Base-by-base conservation (phyloP, 805 yeast species). In the Starmerella apis region DNA sequence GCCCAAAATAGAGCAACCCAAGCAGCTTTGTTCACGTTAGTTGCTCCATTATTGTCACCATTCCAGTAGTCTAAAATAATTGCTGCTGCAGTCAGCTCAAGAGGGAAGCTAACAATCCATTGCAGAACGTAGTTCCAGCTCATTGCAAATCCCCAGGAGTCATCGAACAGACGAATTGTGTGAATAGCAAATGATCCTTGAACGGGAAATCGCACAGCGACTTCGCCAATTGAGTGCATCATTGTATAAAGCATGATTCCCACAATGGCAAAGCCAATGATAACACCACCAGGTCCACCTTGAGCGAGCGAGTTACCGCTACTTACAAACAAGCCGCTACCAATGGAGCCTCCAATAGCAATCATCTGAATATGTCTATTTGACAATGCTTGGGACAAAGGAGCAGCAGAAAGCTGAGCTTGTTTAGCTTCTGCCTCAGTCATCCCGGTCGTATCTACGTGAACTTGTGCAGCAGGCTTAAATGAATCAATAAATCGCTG, bases 281-380 rank as follows among this genome's bases (percentile, higher is more conserved):
- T 61, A 49, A 77, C 64, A 6, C 78, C 72, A 4, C 71, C 76
- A 13, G 78, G 77, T 5, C 79, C 78, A 47, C 76, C 76, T 16
- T 53, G 59, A 30, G 64, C 60, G 37, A 77, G 65, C 9, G 78
- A 68, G 24, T 66, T 60, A 44, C 79, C 78, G 1, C 75, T 67
- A 36, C 77, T 73, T 28, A 77, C 63, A 56, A 75, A 77, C 28
- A 78, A 64, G 55, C 81, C 81, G 22, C 88, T 81, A 59, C 94
- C 94, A 51, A 83, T 79, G 49, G 88, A 81, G 46, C 88, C 86
- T 50, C 87, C 87, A 49, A 83, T 70, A 28, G 90, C 84, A 61
- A 84, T 80, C 77, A 83, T 77, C 56, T 65, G 66, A 42, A 68
- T 38, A 55, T 51, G 46, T 4, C 35, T 20, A 13, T 43, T 43